Evolutionary conservation across 352 stramenopile genomes (phyloP).

Genomic region (Pythium aristosporum): DNA sequence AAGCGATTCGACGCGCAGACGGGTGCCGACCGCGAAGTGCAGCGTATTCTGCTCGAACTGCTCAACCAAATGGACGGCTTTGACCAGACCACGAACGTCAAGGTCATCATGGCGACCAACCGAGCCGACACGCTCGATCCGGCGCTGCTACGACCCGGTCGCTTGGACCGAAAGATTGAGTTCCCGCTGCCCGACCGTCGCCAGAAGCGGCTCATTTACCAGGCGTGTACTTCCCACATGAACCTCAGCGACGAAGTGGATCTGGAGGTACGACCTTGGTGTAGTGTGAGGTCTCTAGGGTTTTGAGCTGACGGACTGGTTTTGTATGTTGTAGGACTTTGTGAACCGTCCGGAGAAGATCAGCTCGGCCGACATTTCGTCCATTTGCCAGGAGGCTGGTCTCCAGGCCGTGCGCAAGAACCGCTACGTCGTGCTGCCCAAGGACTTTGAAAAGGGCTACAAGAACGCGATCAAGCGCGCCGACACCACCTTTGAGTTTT

Average conservation of each 20-base stretch:
- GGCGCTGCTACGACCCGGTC: slow-evolving; percentile 96
- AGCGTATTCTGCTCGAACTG: slow-evolving; percentile 99
- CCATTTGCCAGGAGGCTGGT: slow-evolving; percentile 99
- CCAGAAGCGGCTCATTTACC: slow-evolving; percentile 99
- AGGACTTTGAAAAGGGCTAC: slow-evolving; percentile 99
- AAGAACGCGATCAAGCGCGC: slow-evolving; percentile 99
- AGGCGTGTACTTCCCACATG: slow-evolving; percentile 99
- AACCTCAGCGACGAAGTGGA: slow-evolving; percentile 99
- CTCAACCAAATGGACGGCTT: slow-evolving; percentile 99
- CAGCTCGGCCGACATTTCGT: slow-evolving; percentile 96
- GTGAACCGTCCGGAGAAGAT: slow-evolving; percentile 99
- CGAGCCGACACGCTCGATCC: slow-evolving; percentile 99
- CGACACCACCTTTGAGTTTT: slow-evolving; percentile 99
- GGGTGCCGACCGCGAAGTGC: slow-evolving; percentile 94
- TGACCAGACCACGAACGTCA: slow-evolving; percentile 99
- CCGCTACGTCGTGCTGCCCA: slow-evolving; percentile 99
- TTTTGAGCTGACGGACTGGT: not conserved
- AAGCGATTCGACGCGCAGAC: slow-evolving; percentile 99
- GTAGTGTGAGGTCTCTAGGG: not conserved
- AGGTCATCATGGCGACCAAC: slow-evolving; percentile 99
- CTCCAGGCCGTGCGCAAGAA: slow-evolving; percentile 99
- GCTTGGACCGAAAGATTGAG: slow-evolving; percentile 99
- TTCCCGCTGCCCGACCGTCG: slow-evolving; percentile 98
- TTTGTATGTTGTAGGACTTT: slow-evolving; percentile 85
- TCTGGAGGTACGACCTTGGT: slow-evolving; percentile 73